phyloP scores from a whole-genome alignment of 345 rosid species.

The Syzygium jambos region DNA sequence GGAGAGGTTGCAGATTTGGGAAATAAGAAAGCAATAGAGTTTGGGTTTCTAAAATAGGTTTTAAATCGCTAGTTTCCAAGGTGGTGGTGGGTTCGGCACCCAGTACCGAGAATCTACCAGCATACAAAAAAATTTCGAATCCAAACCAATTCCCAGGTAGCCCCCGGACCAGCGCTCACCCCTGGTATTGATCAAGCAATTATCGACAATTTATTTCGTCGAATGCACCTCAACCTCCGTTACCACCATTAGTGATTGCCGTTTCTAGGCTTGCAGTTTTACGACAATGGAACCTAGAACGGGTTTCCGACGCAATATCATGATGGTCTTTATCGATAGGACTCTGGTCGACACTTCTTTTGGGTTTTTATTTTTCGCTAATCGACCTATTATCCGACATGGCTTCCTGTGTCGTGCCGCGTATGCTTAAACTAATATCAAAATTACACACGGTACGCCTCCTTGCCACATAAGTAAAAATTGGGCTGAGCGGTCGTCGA shows the following conservation, averaged over 20 bases:
- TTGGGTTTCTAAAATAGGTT: neutral
- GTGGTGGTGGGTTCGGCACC: neutral
- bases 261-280: neutral
- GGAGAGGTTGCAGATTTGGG: neutral
- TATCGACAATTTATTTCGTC: rapidly evolving
- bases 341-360: neutral
- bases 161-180: neutral
- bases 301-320: neutral
- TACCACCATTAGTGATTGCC: neutral
- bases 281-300: neutral
- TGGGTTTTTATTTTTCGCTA: neutral
- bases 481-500: neutral
- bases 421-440: neutral
- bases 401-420: neutral
- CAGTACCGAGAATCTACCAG: neutral
- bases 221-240: neutral
- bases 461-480: neutral
- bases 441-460: too few relatives aligned
- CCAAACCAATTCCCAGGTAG: neutral
- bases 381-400: neutral
- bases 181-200: neutral
- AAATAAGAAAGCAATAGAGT: neutral
- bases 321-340: neutral
- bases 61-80: neutral
- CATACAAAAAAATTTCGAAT: neutral